phyloP scores from a whole-genome alignment of 345 rosid species.

The Populus simonii region DNA sequence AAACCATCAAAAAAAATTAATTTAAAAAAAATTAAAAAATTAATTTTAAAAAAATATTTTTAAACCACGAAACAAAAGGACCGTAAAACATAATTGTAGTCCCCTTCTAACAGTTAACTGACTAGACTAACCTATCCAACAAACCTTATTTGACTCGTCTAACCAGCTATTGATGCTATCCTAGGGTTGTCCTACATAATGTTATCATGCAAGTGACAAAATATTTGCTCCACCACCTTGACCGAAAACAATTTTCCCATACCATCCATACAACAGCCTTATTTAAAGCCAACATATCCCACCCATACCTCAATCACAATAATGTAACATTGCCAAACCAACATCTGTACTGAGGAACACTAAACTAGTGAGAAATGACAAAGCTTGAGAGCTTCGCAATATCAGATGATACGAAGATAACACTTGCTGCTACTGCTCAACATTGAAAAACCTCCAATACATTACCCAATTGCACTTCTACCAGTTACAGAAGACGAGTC shows the following conservation, averaged over 20 bases:
- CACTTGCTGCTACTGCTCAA: background rate
- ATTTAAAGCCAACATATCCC: background rate
- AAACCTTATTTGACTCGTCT: background rate
- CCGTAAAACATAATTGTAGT: background rate
- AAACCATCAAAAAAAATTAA: no score
- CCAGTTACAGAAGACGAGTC: background rate
- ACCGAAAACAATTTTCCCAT: background rate
- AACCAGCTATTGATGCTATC: background rate
- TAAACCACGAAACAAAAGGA: no score
- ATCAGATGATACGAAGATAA: background rate
- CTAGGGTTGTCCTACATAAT: background rate
- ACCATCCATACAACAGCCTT: background rate
- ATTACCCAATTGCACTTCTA: background rate
- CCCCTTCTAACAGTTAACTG: background rate
- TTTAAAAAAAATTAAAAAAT: no score
- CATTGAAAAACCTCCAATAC: background rate
- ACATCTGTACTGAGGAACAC: background rate
- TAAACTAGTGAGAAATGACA: background rate
- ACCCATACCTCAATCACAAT: no score
- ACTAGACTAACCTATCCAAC: background rate
- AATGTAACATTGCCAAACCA: no score
- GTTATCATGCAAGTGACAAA: background rate
- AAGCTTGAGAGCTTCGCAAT: background rate
- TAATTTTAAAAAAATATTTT: no score
- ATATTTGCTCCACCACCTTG: background rate